These are phyloP conservation scores for Ehretia macrophylla DNA, from an alignment of 257 asterid genomes.

Conservation along the genomic window DNA sequence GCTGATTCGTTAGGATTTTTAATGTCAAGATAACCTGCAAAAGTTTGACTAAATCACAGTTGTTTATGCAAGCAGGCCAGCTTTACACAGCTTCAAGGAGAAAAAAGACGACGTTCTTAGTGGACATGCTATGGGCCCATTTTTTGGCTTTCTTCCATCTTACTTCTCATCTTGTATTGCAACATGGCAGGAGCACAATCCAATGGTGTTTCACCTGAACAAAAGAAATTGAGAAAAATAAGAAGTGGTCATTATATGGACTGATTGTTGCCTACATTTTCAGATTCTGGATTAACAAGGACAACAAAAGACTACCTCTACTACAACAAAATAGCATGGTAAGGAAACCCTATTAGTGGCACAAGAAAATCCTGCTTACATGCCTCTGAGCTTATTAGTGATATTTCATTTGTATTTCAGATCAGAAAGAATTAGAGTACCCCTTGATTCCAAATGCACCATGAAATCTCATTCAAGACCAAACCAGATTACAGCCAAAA, in stretches of 20 bases:
- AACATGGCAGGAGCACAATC: conserved; percentile 96
- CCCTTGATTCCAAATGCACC: background rate
- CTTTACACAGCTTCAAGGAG: conserved; percentile 13
- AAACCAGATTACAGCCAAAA: too few relatives aligned
- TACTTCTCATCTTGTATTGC: conserved; percentile 88
- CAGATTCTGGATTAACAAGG: background rate
- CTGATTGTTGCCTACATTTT: conserved; percentile 1
- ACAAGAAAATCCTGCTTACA: background rate
- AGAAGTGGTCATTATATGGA: background rate
- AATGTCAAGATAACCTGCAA: conserved; percentile 6
- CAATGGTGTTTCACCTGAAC: conserved; percentile 86
- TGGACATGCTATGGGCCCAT: conserved; percentile 14
- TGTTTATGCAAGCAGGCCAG: conserved; percentile 15
- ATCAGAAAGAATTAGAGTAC: too few relatives aligned
- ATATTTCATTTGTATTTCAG: too few relatives aligned
- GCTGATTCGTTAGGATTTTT: background rate
- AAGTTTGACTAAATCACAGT: conserved; percentile 17
- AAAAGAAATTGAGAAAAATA: conserved; percentile 6
- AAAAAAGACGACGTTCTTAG: conserved; percentile 7
- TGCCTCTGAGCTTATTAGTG: too few relatives aligned
- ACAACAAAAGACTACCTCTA: background rate
- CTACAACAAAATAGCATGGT: background rate
- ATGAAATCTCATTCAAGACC: background rate
- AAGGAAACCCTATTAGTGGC: background rate
- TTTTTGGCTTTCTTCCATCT: conserved; percentile 50